Percentiles rank a stretch among this genome's conserved stretches.
These are phyloP conservation scores for Lizonia empirigonia DNA, from an alignment of 2,329 filamentous ascomycete species.

Conservation along the genomic window DNA sequence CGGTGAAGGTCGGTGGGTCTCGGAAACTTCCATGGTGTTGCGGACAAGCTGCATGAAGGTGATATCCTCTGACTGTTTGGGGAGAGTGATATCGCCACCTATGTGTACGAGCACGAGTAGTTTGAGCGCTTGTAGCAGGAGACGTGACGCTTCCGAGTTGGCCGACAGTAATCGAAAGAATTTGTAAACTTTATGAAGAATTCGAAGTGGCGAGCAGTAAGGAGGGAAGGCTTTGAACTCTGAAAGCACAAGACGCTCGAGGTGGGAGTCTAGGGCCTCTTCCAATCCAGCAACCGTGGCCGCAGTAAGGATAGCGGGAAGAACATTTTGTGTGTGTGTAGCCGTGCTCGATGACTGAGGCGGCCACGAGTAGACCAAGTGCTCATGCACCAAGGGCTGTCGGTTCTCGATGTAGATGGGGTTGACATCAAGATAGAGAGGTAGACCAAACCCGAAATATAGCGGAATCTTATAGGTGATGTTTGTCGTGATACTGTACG, in stretches of 20 bases:
- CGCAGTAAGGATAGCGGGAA: conserved; percentile 41
- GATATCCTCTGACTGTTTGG: conserved; percentile 22
- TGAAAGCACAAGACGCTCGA: conserved; percentile 38
- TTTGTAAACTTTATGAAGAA: conserved; percentile 44
- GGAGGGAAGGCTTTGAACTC: conserved; percentile 46
- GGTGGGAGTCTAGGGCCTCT: conserved; percentile 37
- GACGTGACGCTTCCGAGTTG: conserved; percentile 22
- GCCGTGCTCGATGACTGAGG: conserved; percentile 23
- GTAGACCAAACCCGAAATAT: conserved; percentile 43
- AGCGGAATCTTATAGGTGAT: conserved; percentile 39
- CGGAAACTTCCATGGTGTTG: conserved; percentile 24
- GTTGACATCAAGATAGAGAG: conserved; percentile 34
- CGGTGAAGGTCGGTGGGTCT: conserved; percentile 34
- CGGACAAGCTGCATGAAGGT: conserved; percentile 26
- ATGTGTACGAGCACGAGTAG: conserved; percentile 49
- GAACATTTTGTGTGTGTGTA: conserved; percentile 37
- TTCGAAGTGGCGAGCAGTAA: conserved; percentile 40
- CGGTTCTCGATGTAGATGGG: conserved; percentile 28
- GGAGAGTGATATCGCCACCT: conserved; percentile 45
- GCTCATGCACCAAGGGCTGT: conserved; percentile 37
- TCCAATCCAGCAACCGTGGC: conserved; percentile 27
- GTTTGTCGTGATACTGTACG: conserved; percentile 23
- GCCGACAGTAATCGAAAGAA: conserved; percentile 34
- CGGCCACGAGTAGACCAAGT: conserved; percentile 48
- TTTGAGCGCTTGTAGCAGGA: conserved; percentile 46